phyloP scores from a whole-genome alignment of 2,329 filamentous ascomycete species.

The Fusarium solani-melongenae region DNA sequence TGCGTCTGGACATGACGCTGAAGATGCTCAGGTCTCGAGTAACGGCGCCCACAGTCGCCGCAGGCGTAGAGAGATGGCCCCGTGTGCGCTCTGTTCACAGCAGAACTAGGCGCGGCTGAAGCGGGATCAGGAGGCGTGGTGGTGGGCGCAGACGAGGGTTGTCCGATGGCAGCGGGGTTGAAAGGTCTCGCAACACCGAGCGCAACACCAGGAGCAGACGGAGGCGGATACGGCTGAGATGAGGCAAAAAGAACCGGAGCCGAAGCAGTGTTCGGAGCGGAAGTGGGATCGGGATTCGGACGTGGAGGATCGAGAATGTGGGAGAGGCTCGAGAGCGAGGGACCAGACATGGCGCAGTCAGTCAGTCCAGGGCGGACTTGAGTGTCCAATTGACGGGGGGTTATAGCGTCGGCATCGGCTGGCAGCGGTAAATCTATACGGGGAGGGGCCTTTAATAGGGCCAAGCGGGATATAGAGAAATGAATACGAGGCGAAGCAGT shows the following conservation, averaged over 20 bases:
- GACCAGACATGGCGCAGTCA: conserved; percentile 45
- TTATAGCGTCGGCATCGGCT: conserved; percentile 3
- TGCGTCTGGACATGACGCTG: conserved; percentile 64
- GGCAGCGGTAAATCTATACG: neutral
- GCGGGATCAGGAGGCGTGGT: neutral
- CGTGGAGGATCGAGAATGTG: conserved; percentile 47
- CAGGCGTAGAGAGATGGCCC: conserved; percentile 59
- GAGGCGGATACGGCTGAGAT: conserved; percentile 30
- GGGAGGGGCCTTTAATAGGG: neutral
- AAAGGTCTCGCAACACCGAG: neutral
- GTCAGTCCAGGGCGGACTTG: conserved; percentile 1
- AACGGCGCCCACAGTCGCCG: conserved; percentile 62
- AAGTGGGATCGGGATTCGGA: conserved; percentile 26
- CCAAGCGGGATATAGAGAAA: neutral
- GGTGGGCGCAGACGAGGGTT: conserved; percentile 5
- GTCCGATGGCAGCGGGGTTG: conserved; percentile 7
- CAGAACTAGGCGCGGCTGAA: conserved; percentile 7
- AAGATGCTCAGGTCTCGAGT: conserved; percentile 65
- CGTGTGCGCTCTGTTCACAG: conserved; percentile 36
- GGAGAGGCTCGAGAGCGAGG: conserved; percentile 43
- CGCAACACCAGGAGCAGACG: neutral
- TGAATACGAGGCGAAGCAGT: neutral
- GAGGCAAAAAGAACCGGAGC: conserved; percentile 20
- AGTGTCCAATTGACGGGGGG: neutral
- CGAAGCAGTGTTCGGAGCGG: conserved; percentile 5